These are phyloP conservation scores for Domatiomyces globalis DNA, from an alignment of 2,329 filamentous ascomycete genomes.

Conservation along the genomic window DNA sequence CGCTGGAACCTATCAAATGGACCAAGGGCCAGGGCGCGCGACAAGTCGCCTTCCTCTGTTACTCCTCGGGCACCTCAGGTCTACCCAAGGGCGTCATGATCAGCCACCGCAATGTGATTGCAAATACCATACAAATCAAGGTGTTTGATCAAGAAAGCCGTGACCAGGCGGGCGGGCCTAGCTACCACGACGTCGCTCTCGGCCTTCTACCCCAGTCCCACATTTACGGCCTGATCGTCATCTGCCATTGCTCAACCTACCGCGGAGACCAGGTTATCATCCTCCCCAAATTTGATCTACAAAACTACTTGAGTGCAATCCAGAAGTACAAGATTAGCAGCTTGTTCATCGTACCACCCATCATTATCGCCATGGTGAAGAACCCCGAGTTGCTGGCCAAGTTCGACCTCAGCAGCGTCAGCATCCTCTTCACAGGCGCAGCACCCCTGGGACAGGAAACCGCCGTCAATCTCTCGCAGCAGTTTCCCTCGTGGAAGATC, in stretches of 20 bases:
- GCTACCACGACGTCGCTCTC: slow-evolving; percentile 41
- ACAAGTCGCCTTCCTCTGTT: slow-evolving; percentile 63
- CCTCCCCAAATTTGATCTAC: slow-evolving; percentile 61
- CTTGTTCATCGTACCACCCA: slow-evolving; percentile 63
- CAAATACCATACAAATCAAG: slow-evolving; percentile 53
- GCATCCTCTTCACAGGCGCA: slow-evolving; percentile 56
- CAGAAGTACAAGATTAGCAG: slow-evolving; percentile 54
- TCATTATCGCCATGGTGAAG: slow-evolving; percentile 63
- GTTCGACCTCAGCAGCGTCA: slow-evolving; percentile 58
- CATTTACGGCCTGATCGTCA: slow-evolving; percentile 63
- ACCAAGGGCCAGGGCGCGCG: slow-evolving; percentile 33
- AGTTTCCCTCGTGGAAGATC: slow-evolving; percentile 52
- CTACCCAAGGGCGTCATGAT: slow-evolving; percentile 77
- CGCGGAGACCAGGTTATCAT: slow-evolving; percentile 61
- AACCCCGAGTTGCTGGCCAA: slow-evolving; percentile 46
- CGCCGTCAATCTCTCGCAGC: slow-evolving; percentile 45
- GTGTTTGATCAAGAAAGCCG: slow-evolving; percentile 36
- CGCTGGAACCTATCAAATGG: slow-evolving; percentile 29
- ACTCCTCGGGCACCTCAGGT: slow-evolving; percentile 67
- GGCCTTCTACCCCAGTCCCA: slow-evolving; percentile 70
- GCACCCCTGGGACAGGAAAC: slow-evolving; percentile 65
- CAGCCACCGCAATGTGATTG: slow-evolving; percentile 63
- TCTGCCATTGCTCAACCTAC: slow-evolving; percentile 51
- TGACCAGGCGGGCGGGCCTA: slow-evolving; percentile 26
- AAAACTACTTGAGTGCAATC: slow-evolving; percentile 48